Evolutionary conservation across 306 rosid genomes (phyloP), one percentile per base, ranked within the genome.

Genomic region (Acacia melanoxylon): DNA sequence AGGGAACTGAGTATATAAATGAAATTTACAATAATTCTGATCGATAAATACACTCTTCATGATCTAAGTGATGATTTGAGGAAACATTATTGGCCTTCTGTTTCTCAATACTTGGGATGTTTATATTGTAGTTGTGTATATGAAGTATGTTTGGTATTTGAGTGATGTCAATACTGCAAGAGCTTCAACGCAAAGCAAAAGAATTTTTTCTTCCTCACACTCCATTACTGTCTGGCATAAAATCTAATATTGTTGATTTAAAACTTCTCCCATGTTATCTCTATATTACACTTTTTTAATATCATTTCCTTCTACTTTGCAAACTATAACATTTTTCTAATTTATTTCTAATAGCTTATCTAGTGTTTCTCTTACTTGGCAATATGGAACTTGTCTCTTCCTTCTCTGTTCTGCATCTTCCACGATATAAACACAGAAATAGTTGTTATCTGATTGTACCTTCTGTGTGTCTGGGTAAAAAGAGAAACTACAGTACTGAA

Each of bases 361-460:
- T 83, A 79, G 66, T 41, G 24, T 78, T 74, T 17, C 65, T 80
- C 62, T 66, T 85, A 46, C 54, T 82, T 69, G 72, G 85, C 91
- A 82, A 90, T 76, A 87, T 82, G 72, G 72, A 80, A 74, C 78
- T 81, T 86, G 82, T 81, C 77, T 86, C 83, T 80, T 80, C 81
- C 80, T 81, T 81, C 17, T 66, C 65, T 85, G 33, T 62, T 75
- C 72, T 68, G 46, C 44, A 46, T 49, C 76, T 83, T 76, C 82
- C 79, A 77, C 41, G 15, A 68, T 49, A 68, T 76, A 76, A 54
- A 76, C 71, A 58, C 62, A 48, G n/a, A 20, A 78, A 83, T 66
- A 52, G 82, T 77, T 75, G 51, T 80, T 81, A 20, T 84, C n/a
- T 54, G 12, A 54, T 20, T 68, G 79, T 62, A 10, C 65, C 83